Conservation (phyloP, 75 land plant genomes). For the Sequoiadendron giganteum region DNA sequence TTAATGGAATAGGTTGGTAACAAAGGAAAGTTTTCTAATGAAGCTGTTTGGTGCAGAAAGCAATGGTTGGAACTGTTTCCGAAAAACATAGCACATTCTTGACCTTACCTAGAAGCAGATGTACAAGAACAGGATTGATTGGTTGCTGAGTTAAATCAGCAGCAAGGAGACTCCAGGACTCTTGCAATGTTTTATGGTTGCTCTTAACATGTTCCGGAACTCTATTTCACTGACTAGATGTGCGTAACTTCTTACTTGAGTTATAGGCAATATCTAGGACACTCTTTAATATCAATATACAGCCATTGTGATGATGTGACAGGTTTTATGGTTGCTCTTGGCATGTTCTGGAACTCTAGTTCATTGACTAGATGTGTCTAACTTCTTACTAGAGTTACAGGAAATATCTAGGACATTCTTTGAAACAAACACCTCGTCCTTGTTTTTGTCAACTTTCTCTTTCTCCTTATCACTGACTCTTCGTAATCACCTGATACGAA, state of each 20-base stretch:
- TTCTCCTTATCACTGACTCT: too few species aligned
- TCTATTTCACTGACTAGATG: neutral
- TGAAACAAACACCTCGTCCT: too few species aligned
- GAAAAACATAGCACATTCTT: neutral
- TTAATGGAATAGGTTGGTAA: neutral
- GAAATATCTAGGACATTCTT: neutral
- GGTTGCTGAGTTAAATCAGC: neutral
- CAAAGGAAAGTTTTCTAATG: neutral
- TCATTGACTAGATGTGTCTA: neutral
- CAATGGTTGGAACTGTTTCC: neutral
- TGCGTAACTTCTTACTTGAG: neutral
- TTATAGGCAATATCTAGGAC: neutral
- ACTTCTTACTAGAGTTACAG: neutral
- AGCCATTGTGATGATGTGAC: too few species aligned
- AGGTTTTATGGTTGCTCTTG: neutral
- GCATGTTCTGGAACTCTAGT: neutral
- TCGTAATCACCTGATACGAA: too few species aligned
- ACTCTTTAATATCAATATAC: neutral
- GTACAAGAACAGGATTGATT: neutral
- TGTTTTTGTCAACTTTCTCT: too few species aligned
- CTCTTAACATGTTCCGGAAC: neutral
- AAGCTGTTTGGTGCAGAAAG: neutral
- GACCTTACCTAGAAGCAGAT: neutral
- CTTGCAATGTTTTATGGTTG: neutral
- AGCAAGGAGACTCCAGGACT: neutral